Evolutionary conservation across 345 rosid genomes (phyloP), one percentile per base, ranked within the genome.

Genomic region (Crucihimalaya himalaica): DNA sequence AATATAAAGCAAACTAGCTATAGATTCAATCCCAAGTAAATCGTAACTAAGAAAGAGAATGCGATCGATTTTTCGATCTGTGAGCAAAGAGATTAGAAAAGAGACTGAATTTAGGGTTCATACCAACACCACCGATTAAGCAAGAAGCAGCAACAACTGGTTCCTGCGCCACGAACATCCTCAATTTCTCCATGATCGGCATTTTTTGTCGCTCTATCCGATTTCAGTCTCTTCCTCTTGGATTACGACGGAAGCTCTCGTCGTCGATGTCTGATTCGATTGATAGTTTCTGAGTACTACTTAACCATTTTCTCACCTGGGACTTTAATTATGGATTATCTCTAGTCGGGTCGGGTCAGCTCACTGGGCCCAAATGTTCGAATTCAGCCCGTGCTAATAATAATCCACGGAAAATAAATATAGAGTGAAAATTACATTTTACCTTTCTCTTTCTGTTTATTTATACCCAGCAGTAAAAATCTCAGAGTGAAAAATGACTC

Each of bases 121-220:
- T 61, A 95, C 99, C 99, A 60, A 92, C 50, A 51, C 91, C 97
- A 47, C 84, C 99, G 62, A 95, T 88, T 58, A 90, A 85, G 79
- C 92, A 90, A 71, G 97, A 92, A 64, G 90, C 97, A 6, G 96
- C 91, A 3, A 95, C 92, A 5, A 92, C 91, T 1, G 99, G 98
- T 80, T 95, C 98, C 71, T 92, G 96, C 59, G 84, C 98, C 1
- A 88, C 86, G 70, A 95, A 89, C 66, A 90, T 89, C 83, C 84
- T 92, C 75, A 95, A 76, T 82, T 80, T 92, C 83, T 84, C 89
- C 92, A 92, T 92, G 71, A 86, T 80, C 68, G 94, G 70, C 98
- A 95, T 95, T 92, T 40, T 82, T 58, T 34, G 2, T 35, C 42
- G 6, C 31, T 39, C 60, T 58, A 3, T 15, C 15, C 56, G 58